phyloP scores from a whole-genome alignment of 441 rosid species.

The Aquilaria agallochum region DNA sequence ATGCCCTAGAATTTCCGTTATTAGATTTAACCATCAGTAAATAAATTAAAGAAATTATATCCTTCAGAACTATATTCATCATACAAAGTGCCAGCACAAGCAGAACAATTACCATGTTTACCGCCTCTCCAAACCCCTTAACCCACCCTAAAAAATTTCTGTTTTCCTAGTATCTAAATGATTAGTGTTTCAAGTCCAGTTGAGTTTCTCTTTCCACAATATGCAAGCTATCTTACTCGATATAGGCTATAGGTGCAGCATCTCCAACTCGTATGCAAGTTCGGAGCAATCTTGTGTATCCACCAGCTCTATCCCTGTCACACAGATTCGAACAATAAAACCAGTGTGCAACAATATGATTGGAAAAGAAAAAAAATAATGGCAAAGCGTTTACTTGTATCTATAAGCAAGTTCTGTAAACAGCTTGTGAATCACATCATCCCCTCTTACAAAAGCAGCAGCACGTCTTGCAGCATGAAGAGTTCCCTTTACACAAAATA shows the following conservation, averaged over 20 bases:
- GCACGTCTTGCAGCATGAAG: slow-evolving; percentile 82
- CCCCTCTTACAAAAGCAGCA: slow-evolving; percentile 91
- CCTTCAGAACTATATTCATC: too few relatives aligned
- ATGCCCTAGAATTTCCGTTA: too few relatives aligned
- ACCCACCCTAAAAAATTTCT: too few relatives aligned
- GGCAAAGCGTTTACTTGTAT: slow-evolving; percentile 60
- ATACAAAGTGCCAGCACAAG: slow-evolving; percentile 32
- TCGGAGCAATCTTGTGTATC: slow-evolving; percentile 83
- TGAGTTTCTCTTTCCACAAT: too few relatives aligned
- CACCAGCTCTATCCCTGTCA: slow-evolving; percentile 88
- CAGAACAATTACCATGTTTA: slow-evolving; percentile 10
- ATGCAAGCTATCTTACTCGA: slow-evolving; percentile 50
- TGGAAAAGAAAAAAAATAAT: neutral
- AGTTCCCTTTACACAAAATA: slow-evolving; percentile 47
- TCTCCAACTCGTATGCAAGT: slow-evolving; percentile 92
- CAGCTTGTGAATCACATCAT: slow-evolving; percentile 86
- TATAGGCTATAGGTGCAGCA: slow-evolving; percentile 95
- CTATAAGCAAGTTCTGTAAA: slow-evolving; percentile 86
- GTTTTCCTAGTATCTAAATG: too few relatives aligned
- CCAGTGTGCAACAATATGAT: neutral
- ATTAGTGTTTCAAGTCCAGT: too few relatives aligned
- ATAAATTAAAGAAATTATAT: too few relatives aligned
- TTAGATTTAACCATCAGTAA: too few relatives aligned
- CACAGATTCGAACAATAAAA: slow-evolving; percentile 15
- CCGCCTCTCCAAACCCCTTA: slow-evolving; percentile 20